Evolutionary conservation across 2,329 filamentous ascomycete genomes (phyloP).

Genomic region (Penicillium sp.): DNA sequence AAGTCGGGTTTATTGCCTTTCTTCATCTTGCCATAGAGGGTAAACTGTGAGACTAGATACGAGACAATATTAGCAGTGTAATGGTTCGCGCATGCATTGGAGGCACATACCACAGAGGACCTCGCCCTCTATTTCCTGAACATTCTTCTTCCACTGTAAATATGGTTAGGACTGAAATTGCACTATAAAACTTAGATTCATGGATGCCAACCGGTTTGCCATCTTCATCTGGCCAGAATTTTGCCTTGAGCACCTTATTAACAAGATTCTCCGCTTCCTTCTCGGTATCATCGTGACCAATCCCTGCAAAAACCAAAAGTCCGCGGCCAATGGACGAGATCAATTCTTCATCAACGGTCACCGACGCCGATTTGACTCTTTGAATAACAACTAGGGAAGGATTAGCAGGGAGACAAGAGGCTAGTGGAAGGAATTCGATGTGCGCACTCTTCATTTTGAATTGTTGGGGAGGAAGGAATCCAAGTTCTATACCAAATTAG

Average conservation of each 20-base stretch:
- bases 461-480: neutral
- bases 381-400: constrained; percentile 76
- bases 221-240: constrained; percentile 82
- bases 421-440: too few species aligned
- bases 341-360: constrained; percentile 87
- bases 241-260: constrained; percentile 83
- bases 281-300: constrained; percentile 84
- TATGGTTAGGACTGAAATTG: neutral
- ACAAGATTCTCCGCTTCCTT: constrained; percentile 85
- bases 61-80: neutral
- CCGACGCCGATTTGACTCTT: constrained; percentile 89
- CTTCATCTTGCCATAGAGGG: constrained; percentile 85
- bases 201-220: constrained; percentile 59
- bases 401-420: constrained; percentile 6
- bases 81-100: neutral
- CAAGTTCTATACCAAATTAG: neutral
- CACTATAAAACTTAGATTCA: neutral
- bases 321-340: constrained; percentile 91
- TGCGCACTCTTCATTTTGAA: constrained; percentile 12
- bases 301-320: constrained; percentile 84
- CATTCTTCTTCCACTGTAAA: constrained; percentile 83
- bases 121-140: constrained; percentile 85
- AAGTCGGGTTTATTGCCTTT: constrained; percentile 97
- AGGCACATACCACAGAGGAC: constrained; percentile 77
- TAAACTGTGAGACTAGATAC: constrained; percentile 86